Base-by-base conservation (phyloP, 805 yeast genomes). In the Metschnikowia lunata region DNA sequence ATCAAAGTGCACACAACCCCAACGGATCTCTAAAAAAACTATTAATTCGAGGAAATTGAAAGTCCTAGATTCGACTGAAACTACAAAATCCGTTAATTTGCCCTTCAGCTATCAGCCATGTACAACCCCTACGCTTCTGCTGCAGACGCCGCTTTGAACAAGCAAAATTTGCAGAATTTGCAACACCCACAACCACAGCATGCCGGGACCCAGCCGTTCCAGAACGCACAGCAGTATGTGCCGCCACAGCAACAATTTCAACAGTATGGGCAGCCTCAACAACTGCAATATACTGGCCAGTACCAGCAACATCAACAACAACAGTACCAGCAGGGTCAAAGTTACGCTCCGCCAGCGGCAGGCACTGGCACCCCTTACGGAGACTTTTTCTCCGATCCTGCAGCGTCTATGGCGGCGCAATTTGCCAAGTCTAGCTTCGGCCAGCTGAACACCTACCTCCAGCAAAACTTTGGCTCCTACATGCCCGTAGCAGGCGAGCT, bases 381-480 rank as follows among this genome's bases (percentile, higher is more conserved):
- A 32, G 63, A 69, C 48, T 71, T 87, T 51, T 76, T 88, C 62
- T 79, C 76, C 51, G 95, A 88, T 59, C 90, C 95, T 30, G 76
- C 87, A 12, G 80, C 95, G 0, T 79, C 85, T 44, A 76, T 89
- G 74, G 96, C 97, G 1, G 77, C 90, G 26, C 96, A 88, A 57
- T 79, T 90, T 50, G 96, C 97, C 30, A 85, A 87, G 57, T 78
- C 79, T 42, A 96, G 97, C 1, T 77, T 93, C 46, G 78, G 79
- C 51, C 85, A 88, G 28, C 88, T 93, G 23, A 87, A 86, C 54
- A 83, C 83, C 49, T 86, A 85, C 64, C 64, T 88, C 61, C 86
- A 86, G 53, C 83, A 82, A 48, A 88, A 85, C 63, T 74, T 83
- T 52, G 77, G 77, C 18, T 69, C 69, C 34, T 68, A 74, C 52